phyloP scores from a whole-genome alignment of 352 stramenopile species.

The Globisporangium splendens region DNA sequence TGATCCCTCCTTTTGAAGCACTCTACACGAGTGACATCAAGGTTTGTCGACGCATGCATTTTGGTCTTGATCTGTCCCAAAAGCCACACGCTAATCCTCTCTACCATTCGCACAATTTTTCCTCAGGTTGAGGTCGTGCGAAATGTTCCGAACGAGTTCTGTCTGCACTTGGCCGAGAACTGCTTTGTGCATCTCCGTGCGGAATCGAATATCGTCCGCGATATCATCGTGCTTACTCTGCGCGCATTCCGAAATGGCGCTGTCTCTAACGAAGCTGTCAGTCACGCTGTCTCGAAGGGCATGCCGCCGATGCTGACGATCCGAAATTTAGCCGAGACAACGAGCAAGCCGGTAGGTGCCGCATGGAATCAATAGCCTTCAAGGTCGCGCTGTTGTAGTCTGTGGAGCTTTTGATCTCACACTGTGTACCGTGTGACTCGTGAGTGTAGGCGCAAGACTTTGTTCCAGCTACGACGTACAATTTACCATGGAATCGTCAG shows the following conservation, averaged over 20 bases:
- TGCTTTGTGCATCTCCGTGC: constrained; percentile 68
- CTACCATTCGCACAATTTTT: constrained; percentile 1
- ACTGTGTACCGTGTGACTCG: too few relatives aligned
- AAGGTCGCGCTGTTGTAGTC: constrained; percentile 10
- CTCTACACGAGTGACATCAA: constrained; percentile 71
- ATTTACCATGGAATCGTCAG: constrained; percentile 60
- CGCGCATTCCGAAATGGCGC: constrained; percentile 68
- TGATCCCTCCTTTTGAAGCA: constrained; percentile 75
- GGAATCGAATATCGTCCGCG: constrained; percentile 66
- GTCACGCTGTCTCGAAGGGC: constrained; percentile 41
- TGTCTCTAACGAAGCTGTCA: constrained; percentile 40
- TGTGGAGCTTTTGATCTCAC: background rate
- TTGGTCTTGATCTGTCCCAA: constrained; percentile 20
- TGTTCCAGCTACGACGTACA: constrained; percentile 29
- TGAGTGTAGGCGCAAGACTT: constrained; percentile 6
- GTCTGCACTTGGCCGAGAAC: constrained; percentile 48
- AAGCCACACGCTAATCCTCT: constrained; percentile 8
- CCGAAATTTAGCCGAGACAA: constrained; percentile 48
- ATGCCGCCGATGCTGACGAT: constrained; percentile 68
- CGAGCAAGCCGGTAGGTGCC: constrained; percentile 25
- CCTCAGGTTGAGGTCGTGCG: constrained; percentile 60
- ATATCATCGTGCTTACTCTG: constrained; percentile 83
- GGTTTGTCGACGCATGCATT: background rate
- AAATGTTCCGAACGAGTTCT: constrained; percentile 61
- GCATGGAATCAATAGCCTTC: too few relatives aligned